These are phyloP conservation scores for Tylopilus sp. DNA, from an alignment of 768 basidiomycete genomes.

Conservation along the genomic window DNA sequence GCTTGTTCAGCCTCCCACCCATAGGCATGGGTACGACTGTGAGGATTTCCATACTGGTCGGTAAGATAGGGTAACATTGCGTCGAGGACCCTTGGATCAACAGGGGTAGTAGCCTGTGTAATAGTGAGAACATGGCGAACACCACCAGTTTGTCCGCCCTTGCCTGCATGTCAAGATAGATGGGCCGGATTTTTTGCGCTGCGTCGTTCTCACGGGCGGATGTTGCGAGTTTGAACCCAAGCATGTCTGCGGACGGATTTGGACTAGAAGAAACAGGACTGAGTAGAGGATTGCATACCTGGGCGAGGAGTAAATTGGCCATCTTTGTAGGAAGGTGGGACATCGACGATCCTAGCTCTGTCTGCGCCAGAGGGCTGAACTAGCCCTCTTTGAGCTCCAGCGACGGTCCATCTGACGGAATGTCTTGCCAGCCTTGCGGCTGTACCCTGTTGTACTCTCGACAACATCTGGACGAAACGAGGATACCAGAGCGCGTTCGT, in stretches of 20 bases:
- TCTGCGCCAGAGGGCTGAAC: constrained; percentile 83
- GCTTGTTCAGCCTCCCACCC: constrained; percentile 99
- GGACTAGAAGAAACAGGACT: neutral
- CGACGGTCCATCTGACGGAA: constrained; percentile 19
- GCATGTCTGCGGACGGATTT: constrained; percentile 60
- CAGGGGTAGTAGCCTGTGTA: constrained; percentile 90
- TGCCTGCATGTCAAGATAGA: constrained; percentile 98
- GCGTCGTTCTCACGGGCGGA: constrained; percentile 55
- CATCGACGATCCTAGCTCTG: constrained; percentile 77
- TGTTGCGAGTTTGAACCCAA: constrained; percentile 79
- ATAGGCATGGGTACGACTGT: constrained; percentile 97
- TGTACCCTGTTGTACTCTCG: constrained; percentile 46
- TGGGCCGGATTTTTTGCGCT: constrained; percentile 71
- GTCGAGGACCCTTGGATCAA: constrained; percentile 95
- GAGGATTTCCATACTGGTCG: constrained; percentile 96
- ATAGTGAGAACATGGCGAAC: constrained; percentile 4
- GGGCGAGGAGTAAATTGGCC: constrained; percentile 65
- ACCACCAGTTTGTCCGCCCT: constrained; percentile 18
- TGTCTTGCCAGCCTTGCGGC: constrained; percentile 26
- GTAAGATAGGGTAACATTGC: constrained; percentile 95
- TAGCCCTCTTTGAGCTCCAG: constrained; percentile 49
- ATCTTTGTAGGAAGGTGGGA: constrained; percentile 71
- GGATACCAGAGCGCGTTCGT: neutral
- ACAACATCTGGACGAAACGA: constrained; percentile 45
- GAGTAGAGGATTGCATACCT: constrained; percentile 41